Evolutionary conservation across 164 flowering plant species (phyloP), one percentile per base, ranked within the genome.

Genomic region (Kalanchoe fedtschenkoi): DNA sequence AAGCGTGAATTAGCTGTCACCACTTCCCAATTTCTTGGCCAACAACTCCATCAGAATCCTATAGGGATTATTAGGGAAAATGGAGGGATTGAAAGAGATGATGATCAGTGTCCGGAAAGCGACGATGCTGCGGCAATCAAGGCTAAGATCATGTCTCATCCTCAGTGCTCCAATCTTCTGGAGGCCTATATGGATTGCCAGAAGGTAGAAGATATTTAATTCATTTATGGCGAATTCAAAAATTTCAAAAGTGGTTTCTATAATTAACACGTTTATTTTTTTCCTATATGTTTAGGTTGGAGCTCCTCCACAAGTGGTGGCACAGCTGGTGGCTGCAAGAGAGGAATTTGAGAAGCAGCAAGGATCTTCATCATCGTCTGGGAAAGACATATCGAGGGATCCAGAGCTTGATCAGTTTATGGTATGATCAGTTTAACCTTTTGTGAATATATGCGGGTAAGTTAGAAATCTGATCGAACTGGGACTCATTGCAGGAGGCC

Each of bases 331-430:
- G 22, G 84, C 76, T 2, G 86, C 82, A 6, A 75, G 84, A 14
- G 87, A 80, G 59, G 98, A 89, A 67, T 82, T 84, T 30, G 88
- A 83, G 68, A 66, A 80, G 8, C 67, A 79, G 58, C 93, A 80
- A 64, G 79, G 89, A 60, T 81, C 85, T 21, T 69, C 86, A 0
- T 39, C 61, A 42, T 32, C 38, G 24, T 62, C 73, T 16, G 32
- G 56, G 4, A 67, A 79, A 47, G 85, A 77, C 34, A 38, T 54
- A 46, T 69, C 78, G 0, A 74, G 77, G 28, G 98, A 92, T 60
- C 98, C 98, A 14, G 98, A 92, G 70, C 88, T 92, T 0, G 98
- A 92, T 74, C 96, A 89, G 47, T 92, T 92, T 76, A 92, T 92
- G 98, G 96, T 91, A 60, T 35, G 61, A 0, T 9, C 30, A 28